Base-by-base conservation (phyloP, 2,329 filamentous ascomycete genomes). In the Aspergillus spinulosporus region DNA sequence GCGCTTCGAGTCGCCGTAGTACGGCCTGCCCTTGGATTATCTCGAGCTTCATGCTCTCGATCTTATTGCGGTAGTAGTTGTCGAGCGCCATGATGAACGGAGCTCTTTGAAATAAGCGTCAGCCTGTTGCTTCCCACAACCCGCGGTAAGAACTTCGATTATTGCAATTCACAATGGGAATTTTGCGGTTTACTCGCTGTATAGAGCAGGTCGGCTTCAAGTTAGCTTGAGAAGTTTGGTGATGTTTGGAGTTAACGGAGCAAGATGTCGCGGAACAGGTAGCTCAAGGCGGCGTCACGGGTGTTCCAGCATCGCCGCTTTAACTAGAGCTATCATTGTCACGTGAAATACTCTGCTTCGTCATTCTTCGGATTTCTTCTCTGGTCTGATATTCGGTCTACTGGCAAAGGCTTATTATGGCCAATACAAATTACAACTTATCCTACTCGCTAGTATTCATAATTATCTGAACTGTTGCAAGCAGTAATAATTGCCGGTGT, bases 21-120 rank as follows among this genome's bases (percentile, higher is more conserved):
- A 96, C 92, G 55, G 94, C 93, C 80, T 99, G 94, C 55, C 94
- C 93, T 79, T 97, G 93, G 75, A 99, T 93, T 75, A 99, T 99
- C 85, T 99, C 93, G 76, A 99, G 92, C 88, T 97, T 97, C 90
- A 97, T 96, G 76, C 89, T 88, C 90, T 99, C 94, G 80, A 97
- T 97, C 84, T 99, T 99, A 84, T 97, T 97, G 80, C 94, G 90
- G 78, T 96, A 99, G 82, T 97, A 99, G 78, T 89, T 96, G 78
- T 97, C 94, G 80, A 99, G 90, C 85, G 93, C 92, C 94, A 99
- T 99, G 75, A 73, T 87, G 56, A 60, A 67, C 64, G 61, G 65
- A 62, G 63, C 63, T 66, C 59, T 61, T 60, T 47, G 52, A 29
- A 51, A 55, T 54, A 55, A 59, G 52, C 49, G 54, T 55, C 49